Percentiles rank a stretch among this genome's conserved stretches.
Evolutionary conservation across 305 asterid species (phyloP).

Genomic region (Plantago rigida): DNA sequence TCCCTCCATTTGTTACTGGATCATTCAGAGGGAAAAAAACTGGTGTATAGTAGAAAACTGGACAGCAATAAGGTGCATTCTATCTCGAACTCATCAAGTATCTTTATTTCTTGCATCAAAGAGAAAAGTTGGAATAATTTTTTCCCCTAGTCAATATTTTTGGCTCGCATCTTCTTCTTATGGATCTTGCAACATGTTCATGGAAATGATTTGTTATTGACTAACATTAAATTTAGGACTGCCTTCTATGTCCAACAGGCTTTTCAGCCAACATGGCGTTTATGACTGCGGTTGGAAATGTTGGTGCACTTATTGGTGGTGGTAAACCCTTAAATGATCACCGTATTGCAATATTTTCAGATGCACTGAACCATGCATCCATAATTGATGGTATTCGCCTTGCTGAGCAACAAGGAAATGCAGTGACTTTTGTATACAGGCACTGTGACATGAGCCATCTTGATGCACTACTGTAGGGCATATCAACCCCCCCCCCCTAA

Average conservation of each 20-base stretch:
- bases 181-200: slow-evolving; percentile 9
- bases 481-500: slow-evolving; percentile 8
- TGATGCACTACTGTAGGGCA: slow-evolving; percentile 59
- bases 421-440: slow-evolving; percentile 56
- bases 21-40: background rate
- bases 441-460: slow-evolving; percentile 90
- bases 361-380: slow-evolving; percentile 90
- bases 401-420: slow-evolving; percentile 70
- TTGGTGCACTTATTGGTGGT: slow-evolving; percentile 51
- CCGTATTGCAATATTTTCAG: slow-evolving; percentile 78
- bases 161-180: slow-evolving; percentile 13
- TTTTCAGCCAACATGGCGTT: slow-evolving; percentile 99
- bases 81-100: slow-evolving; percentile 6
- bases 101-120: background rate
- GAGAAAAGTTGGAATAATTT: slow-evolving; percentile 7
- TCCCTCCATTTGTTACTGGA: background rate
- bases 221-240: slow-evolving; percentile 74
- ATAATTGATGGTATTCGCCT: slow-evolving; percentile 92
- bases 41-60: background rate
- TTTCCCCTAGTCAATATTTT: background rate
- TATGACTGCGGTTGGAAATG: slow-evolving; percentile 69
- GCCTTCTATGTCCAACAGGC: slow-evolving; percentile 99
- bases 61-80: background rate
- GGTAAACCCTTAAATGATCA: slow-evolving; percentile 48
- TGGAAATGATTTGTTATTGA: slow-evolving; percentile 37